Conservation (phyloP, 306 rosid species). For the Crataegus laevigata region DNA sequence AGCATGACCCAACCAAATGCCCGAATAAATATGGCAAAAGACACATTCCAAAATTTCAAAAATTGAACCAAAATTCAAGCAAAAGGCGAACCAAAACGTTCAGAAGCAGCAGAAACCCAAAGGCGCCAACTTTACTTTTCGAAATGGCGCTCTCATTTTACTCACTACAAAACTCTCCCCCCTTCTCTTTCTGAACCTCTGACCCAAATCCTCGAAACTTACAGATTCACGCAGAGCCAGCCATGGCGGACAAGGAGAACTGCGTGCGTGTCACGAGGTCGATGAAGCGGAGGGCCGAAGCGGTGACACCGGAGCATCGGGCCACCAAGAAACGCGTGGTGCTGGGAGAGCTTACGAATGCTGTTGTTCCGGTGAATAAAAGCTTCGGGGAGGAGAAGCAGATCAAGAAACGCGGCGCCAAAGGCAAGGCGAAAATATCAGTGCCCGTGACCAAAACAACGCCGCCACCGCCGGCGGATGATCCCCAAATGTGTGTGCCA, state of each 20-base stretch:
- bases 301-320: background rate
- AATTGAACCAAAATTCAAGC: background rate
- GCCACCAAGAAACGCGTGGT: slow-evolving; percentile 45
- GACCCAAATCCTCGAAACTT: background rate
- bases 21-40: too few species aligned
- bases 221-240: background rate
- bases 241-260: slow-evolving; percentile 23
- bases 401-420: slow-evolving; percentile 9
- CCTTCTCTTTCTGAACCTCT: too few species aligned
- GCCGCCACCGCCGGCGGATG: too few species aligned
- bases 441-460: too few species aligned
- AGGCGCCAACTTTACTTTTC: background rate
- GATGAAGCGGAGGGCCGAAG: slow-evolving; percentile 18
- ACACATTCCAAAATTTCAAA: background rate
- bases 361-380: background rate
- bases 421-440: slow-evolving; percentile 8
- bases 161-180: background rate
- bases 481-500: slow-evolving; percentile 52
- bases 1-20: too few species aligned
- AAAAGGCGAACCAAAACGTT: background rate
- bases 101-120: background rate
- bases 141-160: slow-evolving; percentile 18
- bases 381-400: background rate
- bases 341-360: slow-evolving; percentile 40
- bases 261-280: slow-evolving; percentile 20